Percentiles rank a stretch among this genome's conserved stretches.
phyloP scores from a whole-genome alignment of 257 asterid species.

The Solanum microdontum region DNA sequence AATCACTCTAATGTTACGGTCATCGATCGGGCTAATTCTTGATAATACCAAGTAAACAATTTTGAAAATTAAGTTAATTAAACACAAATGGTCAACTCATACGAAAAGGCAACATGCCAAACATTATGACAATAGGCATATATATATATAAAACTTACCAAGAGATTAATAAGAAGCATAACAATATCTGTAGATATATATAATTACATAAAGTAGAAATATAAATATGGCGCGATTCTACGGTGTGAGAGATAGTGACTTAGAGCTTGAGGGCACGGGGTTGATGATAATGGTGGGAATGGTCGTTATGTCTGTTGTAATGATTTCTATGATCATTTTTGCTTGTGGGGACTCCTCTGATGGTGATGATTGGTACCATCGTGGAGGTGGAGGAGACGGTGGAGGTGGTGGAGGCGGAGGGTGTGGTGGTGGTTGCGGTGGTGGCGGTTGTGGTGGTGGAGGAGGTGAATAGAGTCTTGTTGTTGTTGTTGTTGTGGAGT shows the following conservation, averaged over 20 bases:
- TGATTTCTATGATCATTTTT: constrained; percentile 7
- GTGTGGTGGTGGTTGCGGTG: background rate
- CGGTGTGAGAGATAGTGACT: background rate
- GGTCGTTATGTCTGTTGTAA: constrained; percentile 6
- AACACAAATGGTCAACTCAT: background rate
- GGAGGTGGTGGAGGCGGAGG: background rate
- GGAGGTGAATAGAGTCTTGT: background rate
- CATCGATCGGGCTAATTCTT: background rate
- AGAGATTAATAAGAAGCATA: background rate
- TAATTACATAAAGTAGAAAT: background rate
- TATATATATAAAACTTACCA: background rate
- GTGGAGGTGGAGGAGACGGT: background rate
- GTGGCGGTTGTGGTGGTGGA: background rate
- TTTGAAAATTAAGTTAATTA: background rate
- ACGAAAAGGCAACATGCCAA: background rate
- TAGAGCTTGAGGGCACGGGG: background rate
- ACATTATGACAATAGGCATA: background rate
- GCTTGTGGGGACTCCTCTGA: background rate
- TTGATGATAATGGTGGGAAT: background rate
- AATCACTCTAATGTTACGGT: background rate
- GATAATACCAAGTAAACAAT: background rate
- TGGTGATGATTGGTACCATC: background rate
- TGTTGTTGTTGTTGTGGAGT: background rate
- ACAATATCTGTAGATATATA: background rate
- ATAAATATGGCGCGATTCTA: background rate